These are phyloP conservation scores for Arachnopeziza araneosa DNA, from an alignment of 2,329 filamentous ascomycete species.

Conservation along the genomic window DNA sequence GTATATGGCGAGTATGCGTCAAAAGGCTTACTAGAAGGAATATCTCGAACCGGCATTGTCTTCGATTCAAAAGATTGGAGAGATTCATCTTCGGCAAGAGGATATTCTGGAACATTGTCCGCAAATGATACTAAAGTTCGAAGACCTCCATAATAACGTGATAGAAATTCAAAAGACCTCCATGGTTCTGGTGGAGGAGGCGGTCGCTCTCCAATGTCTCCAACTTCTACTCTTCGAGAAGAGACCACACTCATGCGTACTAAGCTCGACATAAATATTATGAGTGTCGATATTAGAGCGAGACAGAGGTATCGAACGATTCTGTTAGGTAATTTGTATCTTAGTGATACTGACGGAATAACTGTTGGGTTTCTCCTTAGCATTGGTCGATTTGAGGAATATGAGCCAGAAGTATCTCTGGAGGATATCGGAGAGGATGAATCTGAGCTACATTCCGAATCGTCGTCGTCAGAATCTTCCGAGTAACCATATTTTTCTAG, in stretches of 20 bases:
- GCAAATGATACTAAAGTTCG: slow-evolving; percentile 59
- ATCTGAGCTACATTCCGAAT: slow-evolving; percentile 36
- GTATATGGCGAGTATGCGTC: slow-evolving; percentile 53
- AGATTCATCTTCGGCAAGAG: slow-evolving; percentile 56
- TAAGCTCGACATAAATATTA: slow-evolving; percentile 73
- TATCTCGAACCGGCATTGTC: slow-evolving; percentile 32
- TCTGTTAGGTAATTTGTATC: slow-evolving; percentile 53
- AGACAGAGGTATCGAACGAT: slow-evolving; percentile 76
- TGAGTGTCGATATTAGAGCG: slow-evolving; percentile 59
- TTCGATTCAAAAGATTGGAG: slow-evolving; percentile 37
- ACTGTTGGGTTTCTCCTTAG: slow-evolving; percentile 22
- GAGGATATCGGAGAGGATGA: slow-evolving; percentile 26
- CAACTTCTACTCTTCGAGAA: slow-evolving; percentile 53
- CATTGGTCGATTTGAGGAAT: slow-evolving; percentile 27
- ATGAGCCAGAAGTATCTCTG: slow-evolving; percentile 27
- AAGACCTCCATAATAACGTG: slow-evolving; percentile 86
- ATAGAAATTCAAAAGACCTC: slow-evolving; percentile 81
- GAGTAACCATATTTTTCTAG: slow-evolving; percentile 36
- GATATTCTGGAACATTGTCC: slow-evolving; percentile 77
- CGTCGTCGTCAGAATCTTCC: slow-evolving; percentile 43
- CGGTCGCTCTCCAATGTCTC: slow-evolving; percentile 53
- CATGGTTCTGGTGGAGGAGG: slow-evolving; percentile 62
- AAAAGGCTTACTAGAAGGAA: slow-evolving; percentile 51
- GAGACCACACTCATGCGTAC: slow-evolving; percentile 68
- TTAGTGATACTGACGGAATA: slow-evolving; percentile 10